phyloP scores from a whole-genome alignment of 306 rosid species.

The Cajanus cajan region DNA sequence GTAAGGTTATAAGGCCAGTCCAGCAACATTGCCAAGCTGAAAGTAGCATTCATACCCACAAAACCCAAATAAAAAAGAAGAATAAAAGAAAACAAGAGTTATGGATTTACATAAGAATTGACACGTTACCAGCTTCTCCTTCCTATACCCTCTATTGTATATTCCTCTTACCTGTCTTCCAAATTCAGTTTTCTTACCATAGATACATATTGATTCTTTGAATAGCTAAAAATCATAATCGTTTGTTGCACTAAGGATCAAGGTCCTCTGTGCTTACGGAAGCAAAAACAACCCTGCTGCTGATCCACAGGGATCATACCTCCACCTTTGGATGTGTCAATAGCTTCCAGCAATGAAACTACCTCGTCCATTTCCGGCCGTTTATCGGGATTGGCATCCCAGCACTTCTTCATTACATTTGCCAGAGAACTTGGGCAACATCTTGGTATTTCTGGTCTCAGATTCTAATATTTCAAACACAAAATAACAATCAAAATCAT shows the following conservation, averaged over 20 bases:
- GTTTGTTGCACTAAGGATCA: constrained; percentile 16
- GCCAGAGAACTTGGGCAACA: constrained; percentile 80
- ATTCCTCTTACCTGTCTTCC: constrained; percentile 30
- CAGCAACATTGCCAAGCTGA: constrained; percentile 20
- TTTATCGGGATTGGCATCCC: constrained; percentile 83
- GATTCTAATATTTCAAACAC: constrained; percentile 51
- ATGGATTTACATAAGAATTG: constrained; percentile 44
- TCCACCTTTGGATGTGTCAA: constrained; percentile 85
- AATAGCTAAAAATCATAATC: constrained; percentile 42
- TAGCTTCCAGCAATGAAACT: constrained; percentile 74
- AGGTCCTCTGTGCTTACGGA: constrained; percentile 69
- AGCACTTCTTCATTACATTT: constrained; percentile 80
- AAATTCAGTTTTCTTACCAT: constrained; percentile 38
- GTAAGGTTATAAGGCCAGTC: constrained; percentile 36
- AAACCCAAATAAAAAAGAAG: neutral
- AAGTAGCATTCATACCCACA: neutral
- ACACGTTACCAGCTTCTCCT: constrained; percentile 32
- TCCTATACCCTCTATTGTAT: constrained; percentile 47
- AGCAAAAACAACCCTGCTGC: constrained; percentile 77
- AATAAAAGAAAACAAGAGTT: constrained; percentile 20
- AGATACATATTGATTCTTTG: constrained; percentile 39
- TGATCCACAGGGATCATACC: constrained; percentile 90
- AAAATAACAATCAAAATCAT: neutral
- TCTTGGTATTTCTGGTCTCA: constrained; percentile 85
- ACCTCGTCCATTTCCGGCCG: constrained; percentile 91